These are phyloP conservation scores for Apostasia ramifera DNA, from an alignment of 106 monocot species.

Conservation along the genomic window DNA sequence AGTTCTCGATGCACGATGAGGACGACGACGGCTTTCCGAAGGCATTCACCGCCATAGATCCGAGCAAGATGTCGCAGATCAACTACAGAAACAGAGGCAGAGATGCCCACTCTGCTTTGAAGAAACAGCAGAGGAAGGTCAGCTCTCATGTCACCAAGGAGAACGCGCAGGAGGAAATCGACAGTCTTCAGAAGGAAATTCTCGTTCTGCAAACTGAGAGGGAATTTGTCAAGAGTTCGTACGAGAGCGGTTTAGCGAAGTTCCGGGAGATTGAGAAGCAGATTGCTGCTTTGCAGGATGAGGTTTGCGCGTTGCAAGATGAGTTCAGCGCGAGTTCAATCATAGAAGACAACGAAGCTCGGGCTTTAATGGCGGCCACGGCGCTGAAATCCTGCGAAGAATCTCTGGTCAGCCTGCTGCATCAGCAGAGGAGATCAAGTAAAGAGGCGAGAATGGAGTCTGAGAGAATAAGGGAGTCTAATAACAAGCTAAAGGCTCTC, in stretches of 20 bases:
- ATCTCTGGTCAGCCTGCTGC: slow-evolving; percentile 7
- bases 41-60: background rate
- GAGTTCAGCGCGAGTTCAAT: slow-evolving; percentile 7
- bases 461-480: slow-evolving; percentile 13
- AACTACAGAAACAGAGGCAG: background rate
- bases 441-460: slow-evolving; percentile 16
- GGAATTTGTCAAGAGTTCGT: slow-evolving; percentile 25
- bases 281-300: slow-evolving; percentile 28
- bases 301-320: slow-evolving; percentile 13
- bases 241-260: slow-evolving; percentile 15
- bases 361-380: slow-evolving; percentile 22
- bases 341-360: slow-evolving; percentile 26
- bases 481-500: slow-evolving; percentile 2
- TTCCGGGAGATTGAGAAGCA: slow-evolving; percentile 24
- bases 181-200: slow-evolving; percentile 25
- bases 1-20: slow-evolving; percentile 11
- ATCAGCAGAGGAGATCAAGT: slow-evolving; percentile 9
- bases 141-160: slow-evolving; percentile 4
- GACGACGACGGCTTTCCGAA: slow-evolving; percentile 12
- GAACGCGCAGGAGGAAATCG: slow-evolving; percentile 19
- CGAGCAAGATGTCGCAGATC: background rate
- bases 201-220: slow-evolving; percentile 26
- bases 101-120: background rate
- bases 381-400: slow-evolving; percentile 32
- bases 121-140: background rate